phyloP scores from a whole-genome alignment of 805 yeast species.

The Ogataea paradorogensis region DNA sequence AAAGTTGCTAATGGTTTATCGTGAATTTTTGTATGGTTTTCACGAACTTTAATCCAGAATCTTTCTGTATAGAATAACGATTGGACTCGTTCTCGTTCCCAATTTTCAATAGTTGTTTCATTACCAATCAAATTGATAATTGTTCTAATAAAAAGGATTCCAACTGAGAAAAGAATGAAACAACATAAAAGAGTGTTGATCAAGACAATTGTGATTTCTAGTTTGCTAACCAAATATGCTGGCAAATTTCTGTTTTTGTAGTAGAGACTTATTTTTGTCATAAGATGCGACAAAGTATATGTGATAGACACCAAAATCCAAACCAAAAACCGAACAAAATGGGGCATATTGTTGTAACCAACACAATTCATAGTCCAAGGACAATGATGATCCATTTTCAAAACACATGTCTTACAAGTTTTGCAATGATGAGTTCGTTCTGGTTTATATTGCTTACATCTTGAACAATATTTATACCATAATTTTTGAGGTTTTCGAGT shows the following conservation, averaged over 20 bases:
- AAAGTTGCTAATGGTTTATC: conserved; percentile 39
- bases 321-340: conserved; percentile 69
- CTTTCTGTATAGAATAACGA: conserved; percentile 55
- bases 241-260: conserved; percentile 54
- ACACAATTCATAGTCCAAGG: conserved; percentile 95
- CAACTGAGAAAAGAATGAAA: conserved; percentile 60
- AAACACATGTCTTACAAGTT: conserved; percentile 68
- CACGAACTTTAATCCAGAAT: conserved; percentile 48
- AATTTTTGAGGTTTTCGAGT: conserved; percentile 17
- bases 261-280: conserved; percentile 38
- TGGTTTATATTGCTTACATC: conserved; percentile 73
- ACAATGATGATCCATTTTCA: conserved; percentile 91
- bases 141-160: conserved; percentile 60
- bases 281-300: conserved; percentile 43
- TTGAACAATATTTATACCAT: conserved; percentile 70
- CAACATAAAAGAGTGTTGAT: conserved; percentile 51
- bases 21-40: conserved; percentile 42
- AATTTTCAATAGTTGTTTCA: conserved; percentile 83
- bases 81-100: conserved; percentile 87
- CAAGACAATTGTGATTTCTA: conserved; percentile 54
- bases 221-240: conserved; percentile 47
- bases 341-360: conserved; percentile 74
- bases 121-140: conserved; percentile 57
- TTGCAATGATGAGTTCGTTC: conserved; percentile 86
- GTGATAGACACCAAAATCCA: conserved; percentile 60